phyloP scores from a whole-genome alignment of 768 basidiomycete species.

The Lactifluus rugatus region DNA sequence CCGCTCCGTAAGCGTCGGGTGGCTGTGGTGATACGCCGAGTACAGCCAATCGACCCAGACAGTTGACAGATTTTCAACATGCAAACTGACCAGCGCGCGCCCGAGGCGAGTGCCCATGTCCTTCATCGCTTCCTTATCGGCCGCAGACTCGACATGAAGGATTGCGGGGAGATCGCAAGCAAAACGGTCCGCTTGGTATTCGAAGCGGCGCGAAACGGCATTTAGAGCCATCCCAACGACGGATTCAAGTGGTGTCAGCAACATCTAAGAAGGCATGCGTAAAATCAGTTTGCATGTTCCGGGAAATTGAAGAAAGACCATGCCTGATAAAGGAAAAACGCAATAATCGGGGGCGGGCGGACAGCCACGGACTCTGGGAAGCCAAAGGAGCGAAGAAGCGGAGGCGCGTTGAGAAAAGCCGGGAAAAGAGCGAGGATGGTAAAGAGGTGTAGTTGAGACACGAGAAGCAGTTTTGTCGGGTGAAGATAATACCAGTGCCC shows the following conservation, averaged over 20 bases:
- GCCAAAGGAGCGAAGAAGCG: slow-evolving; percentile 71
- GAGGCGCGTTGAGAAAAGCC: slow-evolving; percentile 77
- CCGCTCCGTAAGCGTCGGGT: slow-evolving; percentile 89
- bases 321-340: slow-evolving; percentile 80
- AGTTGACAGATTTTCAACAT: slow-evolving; percentile 86
- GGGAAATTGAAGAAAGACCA: neutral
- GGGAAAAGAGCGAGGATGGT: slow-evolving; percentile 79
- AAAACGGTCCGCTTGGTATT: slow-evolving; percentile 88
- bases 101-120: slow-evolving; percentile 84
- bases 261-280: slow-evolving; percentile 41
- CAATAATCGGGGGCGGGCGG: slow-evolving; percentile 69
- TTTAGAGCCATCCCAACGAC: slow-evolving; percentile 68
- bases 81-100: slow-evolving; percentile 72
- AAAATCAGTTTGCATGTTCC: neutral
- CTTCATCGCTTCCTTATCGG: slow-evolving; percentile 47
- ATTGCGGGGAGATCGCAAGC: slow-evolving; percentile 55
- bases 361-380: slow-evolving; percentile 58
- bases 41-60: slow-evolving; percentile 97
- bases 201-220: slow-evolving; percentile 74
- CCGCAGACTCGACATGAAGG: slow-evolving; percentile 25
- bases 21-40: slow-evolving; percentile 92
- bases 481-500: slow-evolving; percentile 95
- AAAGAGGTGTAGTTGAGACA: slow-evolving; percentile 85
- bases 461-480: slow-evolving; percentile 77
- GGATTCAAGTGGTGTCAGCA: slow-evolving; percentile 71